A percentile compares a stretch with the other conserved stretches of the same genome.
Conservation (phyloP, 306 rosid species). For the Arachis hypogaea region DNA sequence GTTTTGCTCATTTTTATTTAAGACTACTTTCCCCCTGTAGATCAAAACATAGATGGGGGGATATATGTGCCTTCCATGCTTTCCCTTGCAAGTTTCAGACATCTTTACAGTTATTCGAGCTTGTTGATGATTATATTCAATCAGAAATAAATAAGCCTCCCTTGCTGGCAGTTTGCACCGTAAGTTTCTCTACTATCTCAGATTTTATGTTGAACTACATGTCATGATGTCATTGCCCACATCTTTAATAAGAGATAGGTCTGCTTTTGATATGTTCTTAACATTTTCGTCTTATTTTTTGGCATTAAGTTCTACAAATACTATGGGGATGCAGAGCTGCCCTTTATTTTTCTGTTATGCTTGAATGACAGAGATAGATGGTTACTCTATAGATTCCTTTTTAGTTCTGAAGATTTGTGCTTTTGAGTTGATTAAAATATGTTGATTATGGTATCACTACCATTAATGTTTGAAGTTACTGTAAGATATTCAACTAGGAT, state of each 20-base stretch:
- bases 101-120: slow-evolving; percentile 83
- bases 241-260: slow-evolving; percentile 6
- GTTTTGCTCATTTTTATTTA: slow-evolving; percentile 30
- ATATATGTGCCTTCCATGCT: slow-evolving; percentile 77
- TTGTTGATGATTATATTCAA: slow-evolving; percentile 89
- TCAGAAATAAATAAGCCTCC: slow-evolving; percentile 76
- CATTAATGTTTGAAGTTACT: slow-evolving; percentile 20
- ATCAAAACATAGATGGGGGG: slow-evolving; percentile 65
- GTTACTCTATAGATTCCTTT: slow-evolving; percentile 27
- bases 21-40: slow-evolving; percentile 47
- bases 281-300: slow-evolving; percentile 30
- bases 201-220: slow-evolving; percentile 5
- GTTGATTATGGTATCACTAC: neutral
- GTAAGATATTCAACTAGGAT: neutral
- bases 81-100: slow-evolving; percentile 92
- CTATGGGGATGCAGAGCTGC: slow-evolving; percentile 12
- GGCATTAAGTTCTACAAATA: neutral
- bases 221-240: slow-evolving; percentile 11
- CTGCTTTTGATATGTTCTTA: slow-evolving; percentile 16
- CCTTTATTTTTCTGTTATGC: slow-evolving; percentile 10
- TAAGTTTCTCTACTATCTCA: slow-evolving; percentile 45
- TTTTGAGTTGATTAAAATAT: slow-evolving; percentile 4
- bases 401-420: slow-evolving; percentile 25
- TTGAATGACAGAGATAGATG: slow-evolving; percentile 19
- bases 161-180: slow-evolving; percentile 63